phyloP scores from a whole-genome alignment of 371 early-diverging fungal genomes.

The Lichtheimia corymbifera region DNA sequence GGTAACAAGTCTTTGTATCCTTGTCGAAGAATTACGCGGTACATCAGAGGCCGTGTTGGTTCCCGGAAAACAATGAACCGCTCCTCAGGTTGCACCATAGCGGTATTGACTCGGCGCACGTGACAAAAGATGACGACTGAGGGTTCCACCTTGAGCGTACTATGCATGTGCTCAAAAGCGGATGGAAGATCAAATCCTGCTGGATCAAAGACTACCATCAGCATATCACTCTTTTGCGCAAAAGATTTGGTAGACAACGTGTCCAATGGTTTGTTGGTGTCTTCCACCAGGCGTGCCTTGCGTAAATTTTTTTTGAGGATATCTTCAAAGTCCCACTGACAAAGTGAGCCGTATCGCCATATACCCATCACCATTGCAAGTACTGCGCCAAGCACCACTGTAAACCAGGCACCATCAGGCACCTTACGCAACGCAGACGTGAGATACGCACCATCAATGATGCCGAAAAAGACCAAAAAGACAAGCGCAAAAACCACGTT shows the following conservation, averaged over 20 bases:
- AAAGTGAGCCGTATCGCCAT: constrained; percentile 31
- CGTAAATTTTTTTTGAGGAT: constrained; percentile 6
- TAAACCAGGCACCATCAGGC: constrained; percentile 39
- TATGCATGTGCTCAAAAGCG: constrained; percentile 25
- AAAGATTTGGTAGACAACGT: not conserved
- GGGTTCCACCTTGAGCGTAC: constrained; percentile 24
- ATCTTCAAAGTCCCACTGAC: constrained; percentile 21
- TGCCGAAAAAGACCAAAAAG: constrained; percentile 29
- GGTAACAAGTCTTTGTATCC: constrained; percentile 31
- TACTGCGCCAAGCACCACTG: constrained; percentile 20
- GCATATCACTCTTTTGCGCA: constrained; percentile 9
- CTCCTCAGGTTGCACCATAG: constrained; percentile 26
- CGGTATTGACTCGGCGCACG: constrained; percentile 23
- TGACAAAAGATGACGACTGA: constrained; percentile 34
- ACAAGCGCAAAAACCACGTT: constrained; percentile 16
- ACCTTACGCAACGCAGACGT: constrained; percentile 32
- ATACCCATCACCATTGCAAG: constrained; percentile 25
- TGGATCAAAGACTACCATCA: constrained; percentile 32
- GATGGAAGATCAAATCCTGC: constrained; percentile 29
- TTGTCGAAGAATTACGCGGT: constrained; percentile 29
- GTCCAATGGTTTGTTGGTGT: not conserved
- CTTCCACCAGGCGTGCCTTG: not conserved
- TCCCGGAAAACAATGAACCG: constrained; percentile 24
- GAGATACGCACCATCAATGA: constrained; percentile 34
- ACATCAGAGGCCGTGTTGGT: constrained; percentile 8